phyloP scores from a whole-genome alignment of 352 stramenopile species.

The Globisporangium abappressorium region DNA sequence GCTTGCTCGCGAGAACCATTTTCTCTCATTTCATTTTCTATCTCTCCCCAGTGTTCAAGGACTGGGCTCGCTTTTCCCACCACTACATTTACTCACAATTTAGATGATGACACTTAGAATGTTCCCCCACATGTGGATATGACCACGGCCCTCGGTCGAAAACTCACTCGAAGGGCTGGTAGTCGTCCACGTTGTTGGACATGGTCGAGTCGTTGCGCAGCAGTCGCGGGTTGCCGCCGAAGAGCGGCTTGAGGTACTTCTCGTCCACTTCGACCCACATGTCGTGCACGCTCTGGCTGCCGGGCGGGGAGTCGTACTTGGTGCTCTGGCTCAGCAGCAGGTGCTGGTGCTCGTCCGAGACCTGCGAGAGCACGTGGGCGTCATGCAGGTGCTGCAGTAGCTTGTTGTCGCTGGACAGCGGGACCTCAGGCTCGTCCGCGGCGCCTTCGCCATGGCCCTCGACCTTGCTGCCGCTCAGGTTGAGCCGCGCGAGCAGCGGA shows the following conservation, averaged over 20 bases:
- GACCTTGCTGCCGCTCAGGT: conserved; percentile 5
- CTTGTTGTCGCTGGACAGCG: background rate
- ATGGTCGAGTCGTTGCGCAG: conserved; percentile 6
- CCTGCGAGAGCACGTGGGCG: background rate
- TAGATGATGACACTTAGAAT: background rate
- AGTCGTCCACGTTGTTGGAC: background rate
- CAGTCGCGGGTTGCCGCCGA: conserved; percentile 26
- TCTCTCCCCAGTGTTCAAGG: background rate
- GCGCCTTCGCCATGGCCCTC: background rate
- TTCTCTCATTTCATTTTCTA: background rate
- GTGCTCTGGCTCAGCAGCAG: conserved; percentile 11
- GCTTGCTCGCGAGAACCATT: background rate
- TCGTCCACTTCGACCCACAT: conserved; percentile 35
- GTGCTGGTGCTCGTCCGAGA: conserved; percentile 7
- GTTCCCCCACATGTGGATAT: too few relatives aligned
- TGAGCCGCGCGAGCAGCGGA: conserved; percentile 31
- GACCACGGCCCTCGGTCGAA: too few relatives aligned
- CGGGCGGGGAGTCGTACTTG: conserved; percentile 10
- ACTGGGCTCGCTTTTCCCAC: background rate
- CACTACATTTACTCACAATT: background rate
- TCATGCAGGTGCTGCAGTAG: conserved; percentile 4
- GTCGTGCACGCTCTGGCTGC: conserved; percentile 21
- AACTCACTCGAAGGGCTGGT: conserved; percentile 4
- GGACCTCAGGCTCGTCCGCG: background rate
- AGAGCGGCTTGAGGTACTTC: conserved; percentile 40